Evolutionary conservation across 169 alveolate genomes (phyloP), one percentile per base, ranked within the genome.

Genomic region (Plasmodium reichenowi): DNA sequence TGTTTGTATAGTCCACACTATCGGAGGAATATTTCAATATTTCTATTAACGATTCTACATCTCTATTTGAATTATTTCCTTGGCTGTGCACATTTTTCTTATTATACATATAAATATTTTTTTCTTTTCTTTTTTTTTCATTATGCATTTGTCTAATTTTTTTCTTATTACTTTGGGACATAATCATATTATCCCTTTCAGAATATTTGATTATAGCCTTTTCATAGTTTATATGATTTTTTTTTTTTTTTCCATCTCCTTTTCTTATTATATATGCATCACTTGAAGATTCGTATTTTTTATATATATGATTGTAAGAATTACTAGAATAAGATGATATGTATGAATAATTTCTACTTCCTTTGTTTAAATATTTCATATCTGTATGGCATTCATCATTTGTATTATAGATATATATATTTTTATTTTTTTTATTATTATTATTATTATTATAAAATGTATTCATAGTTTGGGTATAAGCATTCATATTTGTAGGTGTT

Each of bases 31-130:
- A 75, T 48, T 75, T 75, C 12, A 75, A 26, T 3, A 75, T 75
- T 48, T 75, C 88, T 7, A 75, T 20, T 5, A 75, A 56, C 3
- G 88, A 75, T 20, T 75, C 88, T 9, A 75, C 88, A n/a, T 75
- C 88, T 2, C 66, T 29, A 9, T 7, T 48, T 38, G 63, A 66
- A n/a, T 29, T 58, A 43, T 60, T 32, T 38, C 29, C 47, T 38
- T 38, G 47, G 10, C 9, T 38, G 5, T 38, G 47, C 47, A 38
- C 47, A 38, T 9, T 38, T 38, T 38, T 38, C 2, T 38, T 38
- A 38, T 38, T 38, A 38, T 38, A 38, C 47, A 6, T 38, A 38
- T 38, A 38, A 5, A 38, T 5, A 52, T 52, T 63, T 63, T 32
- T 29, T 10, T 32, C 58, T 13, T 75, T 22, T 5, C 13, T 1